These are phyloP conservation scores for Chrysosporium queenslandicum DNA, from an alignment of 2,329 filamentous ascomycete species.

Conservation along the genomic window DNA sequence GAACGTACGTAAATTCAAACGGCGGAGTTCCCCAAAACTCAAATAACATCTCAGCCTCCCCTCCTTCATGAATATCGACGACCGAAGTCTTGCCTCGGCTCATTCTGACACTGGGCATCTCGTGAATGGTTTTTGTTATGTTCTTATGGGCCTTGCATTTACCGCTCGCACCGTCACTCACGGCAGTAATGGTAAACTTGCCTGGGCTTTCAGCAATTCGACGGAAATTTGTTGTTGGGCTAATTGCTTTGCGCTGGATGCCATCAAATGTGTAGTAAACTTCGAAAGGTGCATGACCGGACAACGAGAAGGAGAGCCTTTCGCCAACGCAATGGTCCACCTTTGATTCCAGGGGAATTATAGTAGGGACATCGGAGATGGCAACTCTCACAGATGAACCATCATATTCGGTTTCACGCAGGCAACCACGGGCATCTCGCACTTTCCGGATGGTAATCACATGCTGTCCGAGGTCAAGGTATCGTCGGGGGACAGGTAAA, in stretches of 20 bases:
- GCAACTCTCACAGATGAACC: slow-evolving; percentile 76
- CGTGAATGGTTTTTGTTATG: slow-evolving; percentile 75
- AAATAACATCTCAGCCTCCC: slow-evolving; percentile 84
- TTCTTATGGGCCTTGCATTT: slow-evolving; percentile 74
- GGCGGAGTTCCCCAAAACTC: slow-evolving; percentile 93
- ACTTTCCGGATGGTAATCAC: slow-evolving; percentile 82
- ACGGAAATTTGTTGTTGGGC: slow-evolving; percentile 66
- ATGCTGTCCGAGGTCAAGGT: slow-evolving; percentile 80
- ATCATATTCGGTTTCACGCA: slow-evolving; percentile 61
- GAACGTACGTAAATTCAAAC: slow-evolving; percentile 74
- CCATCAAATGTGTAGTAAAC: slow-evolving; percentile 86
- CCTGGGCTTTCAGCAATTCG: slow-evolving; percentile 88
- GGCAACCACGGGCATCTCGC: slow-evolving; percentile 76
- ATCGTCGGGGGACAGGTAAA: slow-evolving; percentile 72
- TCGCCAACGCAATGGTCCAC: slow-evolving; percentile 93
- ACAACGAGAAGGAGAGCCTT: slow-evolving; percentile 81
- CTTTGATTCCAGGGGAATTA: slow-evolving; percentile 74
- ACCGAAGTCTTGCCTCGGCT: slow-evolving; percentile 70
- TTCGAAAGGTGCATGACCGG: slow-evolving; percentile 83
- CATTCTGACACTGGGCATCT: slow-evolving; percentile 82
- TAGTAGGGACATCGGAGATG: slow-evolving; percentile 84
- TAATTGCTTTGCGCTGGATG: slow-evolving; percentile 63
- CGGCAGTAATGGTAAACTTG: slow-evolving; percentile 72
- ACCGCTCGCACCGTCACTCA: slow-evolving; percentile 72
- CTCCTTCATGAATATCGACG: slow-evolving; percentile 93